Evolutionary conservation across 352 stramenopile species (phyloP).

Genomic region (Thraustochytrium sp.): DNA sequence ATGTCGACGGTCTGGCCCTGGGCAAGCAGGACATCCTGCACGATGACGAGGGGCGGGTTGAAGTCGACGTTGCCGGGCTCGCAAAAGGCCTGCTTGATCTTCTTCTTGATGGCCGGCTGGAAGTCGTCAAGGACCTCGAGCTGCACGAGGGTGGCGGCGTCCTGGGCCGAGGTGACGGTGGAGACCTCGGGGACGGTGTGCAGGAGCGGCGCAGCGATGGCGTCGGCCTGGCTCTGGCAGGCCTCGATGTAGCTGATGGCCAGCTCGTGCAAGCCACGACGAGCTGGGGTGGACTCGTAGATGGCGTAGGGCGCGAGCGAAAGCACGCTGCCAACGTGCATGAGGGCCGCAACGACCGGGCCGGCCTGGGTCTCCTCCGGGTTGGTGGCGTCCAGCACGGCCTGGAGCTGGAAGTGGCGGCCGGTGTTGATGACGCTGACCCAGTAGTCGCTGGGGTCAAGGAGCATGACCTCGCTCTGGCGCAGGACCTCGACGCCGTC

Average conservation of each 20-base stretch:
- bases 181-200: background rate
- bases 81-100: conserved; percentile 46
- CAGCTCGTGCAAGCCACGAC: background rate
- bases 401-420: conserved; percentile 61
- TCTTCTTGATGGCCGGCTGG: conserved; percentile 30
- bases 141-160: background rate
- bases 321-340: conserved; percentile 39
- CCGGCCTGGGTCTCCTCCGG: conserved; percentile 26
- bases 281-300: background rate
- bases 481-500: conserved; percentile 54
- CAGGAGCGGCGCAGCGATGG: background rate
- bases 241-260: background rate
- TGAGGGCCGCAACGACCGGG: conserved; percentile 36
- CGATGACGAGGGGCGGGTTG: background rate
- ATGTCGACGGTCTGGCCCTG: background rate
- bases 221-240: background rate
- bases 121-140: conserved; percentile 2
- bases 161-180: background rate
- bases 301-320: background rate
- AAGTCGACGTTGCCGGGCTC: conserved; percentile 8
- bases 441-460: conserved; percentile 69
- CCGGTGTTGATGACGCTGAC: conserved; percentile 70
- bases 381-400: conserved; percentile 54
- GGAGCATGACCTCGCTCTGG: conserved; percentile 64
- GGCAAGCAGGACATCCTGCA: background rate